Conservation (phyloP, 108 stramenopile species). For the Nannochloropsis gaditana region DNA sequence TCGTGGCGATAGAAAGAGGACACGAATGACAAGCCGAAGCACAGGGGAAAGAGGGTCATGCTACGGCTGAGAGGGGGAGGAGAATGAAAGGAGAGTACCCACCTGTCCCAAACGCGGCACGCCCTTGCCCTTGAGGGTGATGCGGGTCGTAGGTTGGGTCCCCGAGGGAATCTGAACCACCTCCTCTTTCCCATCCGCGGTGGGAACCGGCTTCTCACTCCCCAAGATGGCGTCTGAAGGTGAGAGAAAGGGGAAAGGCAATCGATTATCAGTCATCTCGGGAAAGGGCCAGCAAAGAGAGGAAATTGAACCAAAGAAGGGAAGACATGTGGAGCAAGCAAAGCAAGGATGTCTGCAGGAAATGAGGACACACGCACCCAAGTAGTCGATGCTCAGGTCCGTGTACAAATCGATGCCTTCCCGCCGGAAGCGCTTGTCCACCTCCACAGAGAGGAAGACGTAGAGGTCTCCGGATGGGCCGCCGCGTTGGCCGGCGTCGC, state of each 20-base stretch:
- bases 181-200: slow-evolving; percentile 88
- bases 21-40: too few species aligned
- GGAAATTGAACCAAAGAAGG: too few species aligned
- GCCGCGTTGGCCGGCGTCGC: slow-evolving; percentile 87
- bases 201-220: slow-evolving; percentile 63
- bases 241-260: slow-evolving; percentile 53
- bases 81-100: neutral
- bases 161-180: slow-evolving; percentile 86
- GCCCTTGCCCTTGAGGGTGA: slow-evolving; percentile 9
- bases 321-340: neutral
- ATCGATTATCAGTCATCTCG: neutral
- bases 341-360: neutral
- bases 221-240: slow-evolving; percentile 91
- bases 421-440: slow-evolving; percentile 74
- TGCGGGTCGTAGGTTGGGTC: slow-evolving; percentile 72
- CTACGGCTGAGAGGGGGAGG: neutral
- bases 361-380: neutral
- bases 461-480: slow-evolving; percentile 89
- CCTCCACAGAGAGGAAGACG: slow-evolving; percentile 90
- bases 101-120: neutral
- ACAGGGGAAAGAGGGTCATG: neutral
- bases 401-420: slow-evolving; percentile 90
- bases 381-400: slow-evolving; percentile 52
- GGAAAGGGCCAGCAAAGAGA: too few species aligned
- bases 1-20: too few species aligned